phyloP scores from a whole-genome alignment of 805 yeast species.

The Priceomyces castillae region DNA sequence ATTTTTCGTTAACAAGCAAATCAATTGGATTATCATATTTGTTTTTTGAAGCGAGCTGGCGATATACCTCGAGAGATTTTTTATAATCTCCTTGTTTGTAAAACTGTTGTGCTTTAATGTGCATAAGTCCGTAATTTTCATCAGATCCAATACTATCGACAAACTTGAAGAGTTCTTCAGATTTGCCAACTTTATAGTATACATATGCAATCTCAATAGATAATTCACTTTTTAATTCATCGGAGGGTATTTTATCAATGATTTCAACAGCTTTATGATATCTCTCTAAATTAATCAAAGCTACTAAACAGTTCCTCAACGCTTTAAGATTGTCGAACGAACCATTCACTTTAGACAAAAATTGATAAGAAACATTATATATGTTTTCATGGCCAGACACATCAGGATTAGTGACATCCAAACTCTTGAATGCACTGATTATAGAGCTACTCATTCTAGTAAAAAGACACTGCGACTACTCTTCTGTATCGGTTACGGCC shows the following conservation, averaged over 20 bases:
- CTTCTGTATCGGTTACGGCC: not conserved
- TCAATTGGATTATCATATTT: slow-evolving; percentile 48
- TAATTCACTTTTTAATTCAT: slow-evolving; percentile 33
- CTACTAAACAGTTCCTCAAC: slow-evolving; percentile 47
- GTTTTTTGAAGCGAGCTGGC: slow-evolving; percentile 30
- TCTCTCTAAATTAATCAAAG: slow-evolving; percentile 59
- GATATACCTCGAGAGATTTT: slow-evolving; percentile 48
- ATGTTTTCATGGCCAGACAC: slow-evolving; percentile 34
- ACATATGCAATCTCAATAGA: slow-evolving; percentile 57
- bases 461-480: not conserved
- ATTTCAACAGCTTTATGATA: slow-evolving; percentile 48
- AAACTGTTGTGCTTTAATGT: slow-evolving; percentile 52
- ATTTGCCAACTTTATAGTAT: slow-evolving; percentile 54
- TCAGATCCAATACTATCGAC: slow-evolving; percentile 11
- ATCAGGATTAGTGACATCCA: slow-evolving; percentile 29
- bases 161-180: slow-evolving; percentile 24
- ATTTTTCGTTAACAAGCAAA: slow-evolving; percentile 62
- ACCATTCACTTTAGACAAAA: slow-evolving; percentile 36
- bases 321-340: slow-evolving; percentile 32
- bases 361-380: slow-evolving; percentile 39
- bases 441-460: slow-evolving; percentile 36
- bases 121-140: slow-evolving; percentile 37
- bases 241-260: slow-evolving; percentile 36
- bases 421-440: slow-evolving; percentile 39
- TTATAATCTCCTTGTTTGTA: slow-evolving; percentile 45